phyloP scores from a whole-genome alignment of 805 yeast species.

The Teunomyces kruisii region DNA sequence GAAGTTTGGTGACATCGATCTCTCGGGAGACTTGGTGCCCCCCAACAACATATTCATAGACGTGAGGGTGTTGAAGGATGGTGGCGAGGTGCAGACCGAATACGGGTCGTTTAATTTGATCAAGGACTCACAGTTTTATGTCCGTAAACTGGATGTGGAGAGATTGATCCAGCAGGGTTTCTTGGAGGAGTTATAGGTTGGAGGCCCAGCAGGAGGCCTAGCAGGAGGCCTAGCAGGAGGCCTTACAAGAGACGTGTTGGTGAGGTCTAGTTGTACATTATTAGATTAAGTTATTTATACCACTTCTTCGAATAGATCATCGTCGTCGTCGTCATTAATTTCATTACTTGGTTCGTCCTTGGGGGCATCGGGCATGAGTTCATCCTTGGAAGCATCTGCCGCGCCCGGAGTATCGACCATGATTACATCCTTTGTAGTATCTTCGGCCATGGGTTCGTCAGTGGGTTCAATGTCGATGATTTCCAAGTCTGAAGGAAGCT shows the following conservation, averaged over 20 bases:
- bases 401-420: too few relatives aligned
- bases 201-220: conserved; percentile 88
- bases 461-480: not conserved
- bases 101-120: conserved; percentile 93
- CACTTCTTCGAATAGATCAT: conserved; percentile 16
- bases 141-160: conserved; percentile 91
- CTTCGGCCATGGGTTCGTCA: not conserved
- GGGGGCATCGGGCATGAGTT: not conserved
- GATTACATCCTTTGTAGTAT: not conserved
- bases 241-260: too few relatives aligned
- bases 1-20: conserved; percentile 75
- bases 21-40: conserved; percentile 86
- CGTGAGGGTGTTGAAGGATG: conserved; percentile 88
- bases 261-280: conserved; percentile 45
- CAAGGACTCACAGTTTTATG: conserved; percentile 92
- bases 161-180: conserved; percentile 92
- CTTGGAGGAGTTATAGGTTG: conserved; percentile 61
- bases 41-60: conserved; percentile 91
- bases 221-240: conserved; percentile 93
- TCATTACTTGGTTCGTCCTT: conserved; percentile 2
- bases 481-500: not conserved
- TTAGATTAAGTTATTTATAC: conserved; percentile 2
- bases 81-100: conserved; percentile 96
- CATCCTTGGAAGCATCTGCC: not conserved
- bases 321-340: conserved; percentile 15